A percentile compares a stretch with the other conserved stretches of the same genome.
These are phyloP conservation scores for Stachybotrys echinatus DNA, from an alignment of 2,329 filamentous ascomycete species.

Conservation along the genomic window DNA sequence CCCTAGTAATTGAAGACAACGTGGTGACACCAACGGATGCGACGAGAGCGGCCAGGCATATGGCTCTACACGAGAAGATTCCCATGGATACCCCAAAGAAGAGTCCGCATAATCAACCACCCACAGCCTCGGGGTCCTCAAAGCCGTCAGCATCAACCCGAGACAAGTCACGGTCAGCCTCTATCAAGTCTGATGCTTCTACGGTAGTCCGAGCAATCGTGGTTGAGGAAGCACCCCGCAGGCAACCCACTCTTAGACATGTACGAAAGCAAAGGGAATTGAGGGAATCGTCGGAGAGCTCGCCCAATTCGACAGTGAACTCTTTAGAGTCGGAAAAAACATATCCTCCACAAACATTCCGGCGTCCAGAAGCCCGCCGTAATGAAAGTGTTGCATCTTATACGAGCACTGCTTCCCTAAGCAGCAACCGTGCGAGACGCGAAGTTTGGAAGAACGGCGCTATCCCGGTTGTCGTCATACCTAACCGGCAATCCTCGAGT, in stretches of 20 bases:
- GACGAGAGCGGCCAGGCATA: slow-evolving; percentile 41
- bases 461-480: slow-evolving; percentile 59
- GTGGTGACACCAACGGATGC: slow-evolving; percentile 46
- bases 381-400: slow-evolving; percentile 45
- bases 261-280: slow-evolving; percentile 50
- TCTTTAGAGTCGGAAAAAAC: slow-evolving; percentile 6
- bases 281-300: slow-evolving; percentile 33
- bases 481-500: slow-evolving; percentile 50
- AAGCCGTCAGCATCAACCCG: neutral
- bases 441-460: slow-evolving; percentile 55
- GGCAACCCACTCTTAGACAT: slow-evolving; percentile 54
- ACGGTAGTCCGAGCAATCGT: slow-evolving; percentile 54
- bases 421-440: slow-evolving; percentile 50
- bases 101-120: slow-evolving; percentile 12
- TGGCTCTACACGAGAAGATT: slow-evolving; percentile 38
- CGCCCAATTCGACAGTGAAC: slow-evolving; percentile 7
- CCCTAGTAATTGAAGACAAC: slow-evolving; percentile 39
- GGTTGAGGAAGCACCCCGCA: slow-evolving; percentile 40
- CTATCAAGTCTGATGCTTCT: slow-evolving; percentile 48
- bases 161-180: slow-evolving; percentile 25
- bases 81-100: slow-evolving; percentile 29
- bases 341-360: neutral
- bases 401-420: slow-evolving; percentile 41
- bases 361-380: slow-evolving; percentile 18
- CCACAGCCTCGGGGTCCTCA: neutral